Evolutionary conservation across 306 rosid genomes (phyloP).

Genomic region (Trifolium dubium): DNA sequence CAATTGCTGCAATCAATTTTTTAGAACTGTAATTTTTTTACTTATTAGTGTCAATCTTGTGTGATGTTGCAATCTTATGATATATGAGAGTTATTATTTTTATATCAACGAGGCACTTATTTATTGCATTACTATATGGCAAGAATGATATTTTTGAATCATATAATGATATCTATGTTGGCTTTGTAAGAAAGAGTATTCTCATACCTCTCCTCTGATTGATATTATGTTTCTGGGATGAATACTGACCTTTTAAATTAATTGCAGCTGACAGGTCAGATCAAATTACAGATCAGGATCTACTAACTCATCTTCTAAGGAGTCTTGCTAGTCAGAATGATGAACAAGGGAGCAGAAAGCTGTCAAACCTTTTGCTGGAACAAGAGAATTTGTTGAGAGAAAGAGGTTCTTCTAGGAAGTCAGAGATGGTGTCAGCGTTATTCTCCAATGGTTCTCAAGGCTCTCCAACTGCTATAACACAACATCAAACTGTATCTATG

Average conservation of each 20-base stretch:
- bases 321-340: constrained; percentile 65
- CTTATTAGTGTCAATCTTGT: constrained; percentile 22
- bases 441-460: constrained; percentile 64
- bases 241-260: constrained; percentile 42
- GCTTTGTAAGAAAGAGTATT: constrained; percentile 26
- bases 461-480: constrained; percentile 55
- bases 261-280: constrained; percentile 72
- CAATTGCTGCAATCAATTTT: constrained; percentile 17
- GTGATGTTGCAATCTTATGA: constrained; percentile 16
- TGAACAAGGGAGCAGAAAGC: constrained; percentile 54
- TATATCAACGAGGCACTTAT: constrained; percentile 16
- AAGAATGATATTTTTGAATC: constrained; percentile 16
- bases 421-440: constrained; percentile 56
- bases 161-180: constrained; percentile 28
- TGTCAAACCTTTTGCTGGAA: constrained; percentile 61
- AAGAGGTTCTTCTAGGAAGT: constrained; percentile 56
- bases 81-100: constrained; percentile 14
- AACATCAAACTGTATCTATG: constrained; percentile 43
- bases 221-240: constrained; percentile 31
- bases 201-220: constrained; percentile 22
- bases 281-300: constrained; percentile 77
- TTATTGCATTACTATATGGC: constrained; percentile 36
- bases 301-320: constrained; percentile 74
- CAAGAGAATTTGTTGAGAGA: constrained; percentile 60
- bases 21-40: constrained; percentile 14